phyloP scores from a whole-genome alignment of 1,284 basidiomycete species.

The Mycena sp. region DNA sequence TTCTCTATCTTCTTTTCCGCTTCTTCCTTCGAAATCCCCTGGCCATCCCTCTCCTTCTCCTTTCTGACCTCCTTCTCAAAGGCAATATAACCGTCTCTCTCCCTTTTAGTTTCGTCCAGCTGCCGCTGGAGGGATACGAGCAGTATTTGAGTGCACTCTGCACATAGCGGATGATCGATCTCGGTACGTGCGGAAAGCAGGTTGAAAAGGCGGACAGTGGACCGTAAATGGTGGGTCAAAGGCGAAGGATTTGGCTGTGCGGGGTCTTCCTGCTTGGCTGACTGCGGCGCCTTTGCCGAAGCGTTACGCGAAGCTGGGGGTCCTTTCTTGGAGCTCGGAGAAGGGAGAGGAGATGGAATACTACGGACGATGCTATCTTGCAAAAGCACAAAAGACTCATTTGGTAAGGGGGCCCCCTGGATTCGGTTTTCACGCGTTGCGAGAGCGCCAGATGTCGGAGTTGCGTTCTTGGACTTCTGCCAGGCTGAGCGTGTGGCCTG shows the following conservation, averaged over 20 bases:
- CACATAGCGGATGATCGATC: slow-evolving; percentile 95
- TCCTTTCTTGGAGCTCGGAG: slow-evolving; percentile 52
- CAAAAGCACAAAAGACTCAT: slow-evolving; percentile 85
- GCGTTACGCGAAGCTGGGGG: slow-evolving; percentile 41
- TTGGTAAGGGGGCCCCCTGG: slow-evolving; percentile 50
- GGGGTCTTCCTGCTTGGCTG: slow-evolving; percentile 50
- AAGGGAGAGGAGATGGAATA: slow-evolving; percentile 59
- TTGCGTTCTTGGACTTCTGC: slow-evolving; percentile 48
- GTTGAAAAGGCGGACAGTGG: slow-evolving; percentile 79
- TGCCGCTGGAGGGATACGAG: slow-evolving; percentile 82
- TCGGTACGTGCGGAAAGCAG: slow-evolving; percentile 84
- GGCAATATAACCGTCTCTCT: slow-evolving; percentile 91
- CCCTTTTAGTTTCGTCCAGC: slow-evolving; percentile 90
- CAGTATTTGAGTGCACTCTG: slow-evolving; percentile 90
- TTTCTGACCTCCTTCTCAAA: slow-evolving; percentile 89
- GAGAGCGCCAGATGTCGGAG: slow-evolving; percentile 48
- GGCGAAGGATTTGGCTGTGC: slow-evolving; percentile 64
- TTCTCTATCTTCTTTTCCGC: slow-evolving; percentile 76
- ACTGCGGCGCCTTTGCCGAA: slow-evolving; percentile 44
- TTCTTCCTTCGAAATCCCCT: slow-evolving; percentile 68
- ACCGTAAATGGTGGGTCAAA: slow-evolving; percentile 81
- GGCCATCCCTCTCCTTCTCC: slow-evolving; percentile 73
- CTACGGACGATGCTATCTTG: slow-evolving; percentile 81
- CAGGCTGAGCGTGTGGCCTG: slow-evolving; percentile 56
- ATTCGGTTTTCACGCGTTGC: slow-evolving; percentile 60